Conservation (phyloP, 2,329 filamentous ascomycete species). For the Aschersonia sp. region DNA sequence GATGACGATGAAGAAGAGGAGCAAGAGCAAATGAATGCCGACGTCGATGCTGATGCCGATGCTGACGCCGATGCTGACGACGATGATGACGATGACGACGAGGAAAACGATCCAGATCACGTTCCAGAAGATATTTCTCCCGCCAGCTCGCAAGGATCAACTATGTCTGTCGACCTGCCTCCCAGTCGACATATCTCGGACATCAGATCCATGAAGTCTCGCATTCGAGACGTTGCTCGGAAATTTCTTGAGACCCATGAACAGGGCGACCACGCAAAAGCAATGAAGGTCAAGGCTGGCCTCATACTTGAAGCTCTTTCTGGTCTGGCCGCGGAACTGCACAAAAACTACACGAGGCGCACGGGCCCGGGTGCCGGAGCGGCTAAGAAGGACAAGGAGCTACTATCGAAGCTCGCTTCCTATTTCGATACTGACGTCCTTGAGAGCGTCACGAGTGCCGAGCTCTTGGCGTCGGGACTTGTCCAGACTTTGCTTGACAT, state of each 20-base stretch:
- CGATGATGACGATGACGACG: conserved; percentile 33
- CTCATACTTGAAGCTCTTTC: conserved; percentile 63
- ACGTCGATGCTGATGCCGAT: conserved; percentile 20
- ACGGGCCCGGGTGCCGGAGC: conserved; percentile 26
- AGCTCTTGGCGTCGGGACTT: conserved; percentile 79
- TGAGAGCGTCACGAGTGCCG: conserved; percentile 89
- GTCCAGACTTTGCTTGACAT: conserved; percentile 72
- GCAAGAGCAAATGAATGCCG: background rate
- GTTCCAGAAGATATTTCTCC: conserved; percentile 42
- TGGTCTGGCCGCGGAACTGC: conserved; percentile 55
- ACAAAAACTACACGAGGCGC: conserved; percentile 50
- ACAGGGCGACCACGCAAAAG: conserved; percentile 53
- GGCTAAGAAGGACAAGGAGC: conserved; percentile 34
- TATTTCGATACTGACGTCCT: conserved; percentile 83
- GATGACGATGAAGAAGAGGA: conserved; percentile 29
- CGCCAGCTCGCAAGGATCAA: conserved; percentile 49
- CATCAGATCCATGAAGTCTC: conserved; percentile 40
- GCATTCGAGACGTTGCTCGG: conserved; percentile 64
- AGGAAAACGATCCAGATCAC: conserved; percentile 36
- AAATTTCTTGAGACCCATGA: conserved; percentile 77
- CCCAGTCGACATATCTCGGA: conserved; percentile 32
- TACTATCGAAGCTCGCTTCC: conserved; percentile 63
- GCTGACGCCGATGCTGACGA: conserved; percentile 37
- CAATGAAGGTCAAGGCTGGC: conserved; percentile 64
- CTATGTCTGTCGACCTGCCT: conserved; percentile 46